Conservation (phyloP, 176 grass and related monocot species). For the Raddia distichophylla region DNA sequence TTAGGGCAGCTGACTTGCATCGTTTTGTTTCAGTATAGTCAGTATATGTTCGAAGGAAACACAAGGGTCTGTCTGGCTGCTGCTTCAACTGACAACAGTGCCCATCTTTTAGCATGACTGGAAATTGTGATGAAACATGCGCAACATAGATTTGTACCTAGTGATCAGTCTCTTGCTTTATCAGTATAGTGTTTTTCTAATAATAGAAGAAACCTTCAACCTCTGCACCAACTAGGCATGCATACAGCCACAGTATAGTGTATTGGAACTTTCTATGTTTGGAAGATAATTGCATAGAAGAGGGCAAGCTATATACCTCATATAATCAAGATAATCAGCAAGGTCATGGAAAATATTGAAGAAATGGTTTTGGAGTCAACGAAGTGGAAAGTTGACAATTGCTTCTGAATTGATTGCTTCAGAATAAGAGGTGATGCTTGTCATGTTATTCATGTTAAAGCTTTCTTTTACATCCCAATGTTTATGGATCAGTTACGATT, state of each 20-base stretch:
- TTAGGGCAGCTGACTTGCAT: conserved; percentile 34
- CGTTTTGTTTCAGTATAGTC: conserved; percentile 37
- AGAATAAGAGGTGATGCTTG: too few relatives aligned
- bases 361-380: conserved; percentile 33
- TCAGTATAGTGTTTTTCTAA: too few relatives aligned
- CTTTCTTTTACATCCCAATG: not conserved
- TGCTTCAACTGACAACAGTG: conserved; percentile 38
- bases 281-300: conserved; percentile 33
- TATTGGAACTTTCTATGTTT: conserved; percentile 29
- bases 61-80: conserved; percentile 33
- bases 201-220: too few relatives aligned
- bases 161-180: too few relatives aligned
- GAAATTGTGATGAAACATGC: conserved; percentile 42
- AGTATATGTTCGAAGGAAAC: conserved; percentile 45
- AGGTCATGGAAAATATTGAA: conserved; percentile 28
- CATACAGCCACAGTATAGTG: too few relatives aligned
- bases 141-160: conserved; percentile 47
- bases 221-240: too few relatives aligned
- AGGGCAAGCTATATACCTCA: conserved; percentile 37
- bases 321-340: conserved; percentile 28
- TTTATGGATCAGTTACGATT: conserved; percentile 39
- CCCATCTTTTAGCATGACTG: conserved; percentile 37
- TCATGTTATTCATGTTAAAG: conserved; percentile 44
- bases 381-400: conserved; percentile 55
- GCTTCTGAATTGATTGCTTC: too few relatives aligned